phyloP scores from a whole-genome alignment of 2,329 filamentous ascomycete species.

The Colletotrichum euphorbiae region DNA sequence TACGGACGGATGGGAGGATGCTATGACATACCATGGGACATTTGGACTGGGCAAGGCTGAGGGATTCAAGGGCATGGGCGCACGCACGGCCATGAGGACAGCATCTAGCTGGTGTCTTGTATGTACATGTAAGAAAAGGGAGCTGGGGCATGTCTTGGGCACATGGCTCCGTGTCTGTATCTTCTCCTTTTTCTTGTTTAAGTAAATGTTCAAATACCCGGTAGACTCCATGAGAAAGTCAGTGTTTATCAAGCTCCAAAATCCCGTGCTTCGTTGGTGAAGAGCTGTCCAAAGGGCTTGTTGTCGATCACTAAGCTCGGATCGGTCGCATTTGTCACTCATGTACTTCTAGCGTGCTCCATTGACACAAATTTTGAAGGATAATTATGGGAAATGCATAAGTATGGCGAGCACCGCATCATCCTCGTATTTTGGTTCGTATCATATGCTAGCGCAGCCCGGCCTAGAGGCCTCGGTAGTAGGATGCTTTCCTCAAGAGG shows the following conservation, averaged over 20 bases:
- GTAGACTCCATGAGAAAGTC: constrained; percentile 5
- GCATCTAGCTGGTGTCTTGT: constrained; percentile 33
- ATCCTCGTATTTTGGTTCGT: too few relatives aligned
- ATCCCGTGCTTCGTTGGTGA: too few relatives aligned
- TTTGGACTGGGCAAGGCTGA: constrained; percentile 31
- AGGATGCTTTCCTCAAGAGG: not conserved
- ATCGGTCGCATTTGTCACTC: too few relatives aligned
- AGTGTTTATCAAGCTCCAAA: too few relatives aligned
- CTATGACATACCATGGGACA: constrained; percentile 15
- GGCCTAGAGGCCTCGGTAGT: not conserved
- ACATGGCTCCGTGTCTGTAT: not conserved
- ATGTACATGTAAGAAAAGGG: constrained; percentile 29
- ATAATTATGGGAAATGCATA: too few relatives aligned
- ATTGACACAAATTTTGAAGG: too few relatives aligned
- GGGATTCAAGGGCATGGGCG: constrained; percentile 39
- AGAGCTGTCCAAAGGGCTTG: too few relatives aligned
- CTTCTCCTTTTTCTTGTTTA: not conserved
- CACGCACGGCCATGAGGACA: constrained; percentile 38
- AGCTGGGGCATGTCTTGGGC: not conserved
- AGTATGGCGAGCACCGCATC: too few relatives aligned
- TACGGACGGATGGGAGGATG: not conserved
- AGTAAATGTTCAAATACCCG: constrained; percentile 11
- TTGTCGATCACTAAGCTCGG: not conserved
- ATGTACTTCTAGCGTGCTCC: too few relatives aligned
- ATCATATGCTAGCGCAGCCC: too few relatives aligned